Percentiles rank a stretch among this genome's conserved stretches.
These are phyloP conservation scores for Naganishia liquefaciens DNA, from an alignment of 1,284 basidiomycete genomes.

Conservation along the genomic window DNA sequence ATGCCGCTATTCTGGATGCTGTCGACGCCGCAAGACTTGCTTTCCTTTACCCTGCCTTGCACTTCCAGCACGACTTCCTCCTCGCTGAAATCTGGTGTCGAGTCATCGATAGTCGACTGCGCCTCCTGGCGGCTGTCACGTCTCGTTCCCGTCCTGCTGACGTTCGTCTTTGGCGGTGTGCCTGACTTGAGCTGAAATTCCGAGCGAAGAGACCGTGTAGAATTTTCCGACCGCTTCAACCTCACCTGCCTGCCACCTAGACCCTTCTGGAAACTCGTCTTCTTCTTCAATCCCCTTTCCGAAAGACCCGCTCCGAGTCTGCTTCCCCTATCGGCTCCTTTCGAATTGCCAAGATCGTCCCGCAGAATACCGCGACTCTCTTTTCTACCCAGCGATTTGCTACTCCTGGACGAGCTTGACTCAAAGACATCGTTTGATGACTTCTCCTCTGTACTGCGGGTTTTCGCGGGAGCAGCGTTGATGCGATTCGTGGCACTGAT, in stretches of 20 bases:
- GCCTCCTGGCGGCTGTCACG: too few relatives aligned
- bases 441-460: slow-evolving; percentile 1
- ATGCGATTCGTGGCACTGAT: slow-evolving; percentile 9
- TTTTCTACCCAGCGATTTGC: slow-evolving; percentile 10
- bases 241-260: neutral
- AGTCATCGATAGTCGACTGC: too few relatives aligned
- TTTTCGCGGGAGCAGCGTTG: neutral
- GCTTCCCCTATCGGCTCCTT: slow-evolving; percentile 3
- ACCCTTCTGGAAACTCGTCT: slow-evolving; percentile 18
- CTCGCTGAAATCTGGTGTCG: neutral
- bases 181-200: slow-evolving; percentile 3
- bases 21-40: slow-evolving; percentile 1
- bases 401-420: neutral
- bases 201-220: slow-evolving; percentile 7
- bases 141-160: too few relatives aligned
- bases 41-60: neutral
- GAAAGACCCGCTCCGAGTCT: neutral
- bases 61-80: neutral
- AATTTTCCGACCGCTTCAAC: slow-evolving; percentile 8
- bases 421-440: slow-evolving; percentile 1
- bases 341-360: neutral
- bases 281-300: slow-evolving; percentile 17
- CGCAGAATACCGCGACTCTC: slow-evolving; percentile 15
- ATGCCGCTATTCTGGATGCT: slow-evolving; percentile 1
- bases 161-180: neutral